Evolutionary conservation across 2,329 filamentous ascomycete genomes (phyloP).

Genomic region (Pestalotiopsis sp.): DNA sequence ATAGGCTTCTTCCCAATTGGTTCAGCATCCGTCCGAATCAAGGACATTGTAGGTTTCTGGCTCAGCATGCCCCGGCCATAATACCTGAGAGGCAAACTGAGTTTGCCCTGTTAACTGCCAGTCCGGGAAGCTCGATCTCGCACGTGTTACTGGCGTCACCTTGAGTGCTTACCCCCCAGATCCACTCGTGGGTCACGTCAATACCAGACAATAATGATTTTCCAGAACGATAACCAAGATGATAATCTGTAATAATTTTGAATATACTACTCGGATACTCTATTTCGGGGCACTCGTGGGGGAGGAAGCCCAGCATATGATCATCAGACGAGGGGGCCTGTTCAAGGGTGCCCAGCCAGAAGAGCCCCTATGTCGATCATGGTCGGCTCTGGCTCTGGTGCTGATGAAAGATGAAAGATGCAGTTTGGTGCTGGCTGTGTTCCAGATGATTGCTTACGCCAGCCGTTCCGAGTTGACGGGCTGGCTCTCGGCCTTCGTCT

Average conservation of each 20-base stretch:
- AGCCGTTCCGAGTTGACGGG: neutral
- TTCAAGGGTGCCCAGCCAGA: neutral
- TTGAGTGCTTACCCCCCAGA: neutral
- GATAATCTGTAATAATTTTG: neutral
- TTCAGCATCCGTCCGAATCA: neutral
- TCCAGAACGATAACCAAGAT: neutral
- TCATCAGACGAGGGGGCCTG: neutral
- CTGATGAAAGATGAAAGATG: neutral
- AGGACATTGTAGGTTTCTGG: neutral
- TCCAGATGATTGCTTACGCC: constrained; percentile 3
- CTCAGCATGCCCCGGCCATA: neutral
- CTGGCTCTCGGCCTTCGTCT: neutral
- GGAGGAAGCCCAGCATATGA: neutral
- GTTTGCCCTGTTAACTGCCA: constrained; percentile 4
- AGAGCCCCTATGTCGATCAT: neutral
- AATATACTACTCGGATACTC: neutral
- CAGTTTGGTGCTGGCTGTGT: neutral
- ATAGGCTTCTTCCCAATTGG: constrained; percentile 1
- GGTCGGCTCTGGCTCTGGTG: neutral
- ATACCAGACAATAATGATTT: neutral
- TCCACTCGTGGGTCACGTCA: neutral
- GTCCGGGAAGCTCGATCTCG: constrained; percentile 10
- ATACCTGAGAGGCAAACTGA: neutral
- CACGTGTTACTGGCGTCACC: constrained; percentile 2
- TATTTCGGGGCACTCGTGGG: neutral